These are phyloP conservation scores for Phlegmacium glaucopus DNA, from an alignment of 768 basidiomycete species.

Conservation along the genomic window DNA sequence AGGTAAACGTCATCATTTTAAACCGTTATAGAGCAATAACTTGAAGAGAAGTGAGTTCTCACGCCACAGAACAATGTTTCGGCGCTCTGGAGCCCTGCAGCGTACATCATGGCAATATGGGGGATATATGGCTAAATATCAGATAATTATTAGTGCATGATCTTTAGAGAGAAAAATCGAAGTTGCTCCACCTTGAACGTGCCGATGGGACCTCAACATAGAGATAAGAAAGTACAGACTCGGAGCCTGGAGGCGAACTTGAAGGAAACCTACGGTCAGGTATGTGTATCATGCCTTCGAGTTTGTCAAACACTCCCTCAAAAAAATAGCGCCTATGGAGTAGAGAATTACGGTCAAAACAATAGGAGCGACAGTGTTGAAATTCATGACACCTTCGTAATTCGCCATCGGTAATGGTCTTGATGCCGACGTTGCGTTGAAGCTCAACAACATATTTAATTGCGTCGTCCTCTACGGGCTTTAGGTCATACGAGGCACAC, in stretches of 20 bases:
- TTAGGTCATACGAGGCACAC: constrained; percentile 41
- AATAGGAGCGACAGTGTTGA: background rate
- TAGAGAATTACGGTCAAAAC: constrained; percentile 1
- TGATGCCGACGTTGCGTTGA: constrained; percentile 53
- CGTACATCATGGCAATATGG: constrained; percentile 40
- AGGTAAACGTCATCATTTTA: no score
- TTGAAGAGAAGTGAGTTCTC: constrained; percentile 9
- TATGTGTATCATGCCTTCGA: constrained; percentile 59
- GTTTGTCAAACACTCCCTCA: constrained; percentile 64
- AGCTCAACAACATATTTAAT: constrained; percentile 50
- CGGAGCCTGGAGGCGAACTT: constrained; percentile 7
- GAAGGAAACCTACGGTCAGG: constrained; percentile 38
- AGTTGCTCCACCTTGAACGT: constrained; percentile 44
- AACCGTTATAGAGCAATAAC: no score
- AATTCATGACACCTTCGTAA: constrained; percentile 38
- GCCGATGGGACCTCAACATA: constrained; percentile 36
- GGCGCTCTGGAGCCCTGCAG: constrained; percentile 34
- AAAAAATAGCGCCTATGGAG: constrained; percentile 49
- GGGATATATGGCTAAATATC: constrained; percentile 44
- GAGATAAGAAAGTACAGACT: constrained; percentile 4
- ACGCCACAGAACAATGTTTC: constrained; percentile 44
- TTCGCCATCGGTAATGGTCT: constrained; percentile 64
- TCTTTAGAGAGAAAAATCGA: constrained; percentile 1
- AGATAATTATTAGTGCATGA: background rate
- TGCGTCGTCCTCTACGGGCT: constrained; percentile 47